Percentiles rank a stretch among this genome's conserved stretches.
Conservation (phyloP, 2,329 filamentous ascomycete genomes). For the Apiospora aurea region DNA sequence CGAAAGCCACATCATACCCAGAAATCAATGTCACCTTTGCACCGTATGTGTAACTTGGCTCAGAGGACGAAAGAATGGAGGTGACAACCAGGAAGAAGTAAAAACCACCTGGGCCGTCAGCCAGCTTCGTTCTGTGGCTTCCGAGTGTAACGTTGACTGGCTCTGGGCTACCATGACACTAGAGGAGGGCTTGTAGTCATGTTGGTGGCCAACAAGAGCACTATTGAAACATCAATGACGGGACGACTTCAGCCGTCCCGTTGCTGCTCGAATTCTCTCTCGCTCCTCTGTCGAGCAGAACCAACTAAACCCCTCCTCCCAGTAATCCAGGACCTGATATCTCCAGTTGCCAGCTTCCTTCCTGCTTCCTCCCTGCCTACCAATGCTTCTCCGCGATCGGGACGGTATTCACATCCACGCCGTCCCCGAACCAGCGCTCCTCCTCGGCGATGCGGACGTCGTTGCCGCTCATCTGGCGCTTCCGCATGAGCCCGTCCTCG, state of each 20-base stretch:
- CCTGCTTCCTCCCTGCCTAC: conserved; percentile 47
- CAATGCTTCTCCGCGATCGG: conserved; percentile 73
- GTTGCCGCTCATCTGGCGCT: conserved; percentile 79
- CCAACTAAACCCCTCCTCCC: no score
- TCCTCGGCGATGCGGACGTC: conserved; percentile 68
- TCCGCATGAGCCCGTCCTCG: conserved; percentile 73
- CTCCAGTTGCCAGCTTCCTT: background rate
- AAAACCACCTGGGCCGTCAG: background rate
- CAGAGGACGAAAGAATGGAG: background rate
- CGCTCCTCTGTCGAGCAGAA: background rate
- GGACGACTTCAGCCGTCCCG: background rate
- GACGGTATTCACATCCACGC: conserved; percentile 72
- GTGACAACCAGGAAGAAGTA: background rate
- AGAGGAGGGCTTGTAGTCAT: background rate
- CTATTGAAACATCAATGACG: background rate
- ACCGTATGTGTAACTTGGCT: background rate
- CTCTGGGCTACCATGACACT: background rate
- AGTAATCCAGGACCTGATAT: no score
- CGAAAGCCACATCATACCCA: conserved; percentile 5
- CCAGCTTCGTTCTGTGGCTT: background rate
- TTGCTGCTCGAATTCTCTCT: background rate
- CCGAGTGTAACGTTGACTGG: background rate
- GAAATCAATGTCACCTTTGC: conserved; percentile 2
- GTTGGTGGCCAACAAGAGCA: background rate
- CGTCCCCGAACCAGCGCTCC: conserved; percentile 74